Evolutionary conservation across 495 filamentous ascomycete species (phyloP).

Genomic region (Wilcoxina mikolae): DNA sequence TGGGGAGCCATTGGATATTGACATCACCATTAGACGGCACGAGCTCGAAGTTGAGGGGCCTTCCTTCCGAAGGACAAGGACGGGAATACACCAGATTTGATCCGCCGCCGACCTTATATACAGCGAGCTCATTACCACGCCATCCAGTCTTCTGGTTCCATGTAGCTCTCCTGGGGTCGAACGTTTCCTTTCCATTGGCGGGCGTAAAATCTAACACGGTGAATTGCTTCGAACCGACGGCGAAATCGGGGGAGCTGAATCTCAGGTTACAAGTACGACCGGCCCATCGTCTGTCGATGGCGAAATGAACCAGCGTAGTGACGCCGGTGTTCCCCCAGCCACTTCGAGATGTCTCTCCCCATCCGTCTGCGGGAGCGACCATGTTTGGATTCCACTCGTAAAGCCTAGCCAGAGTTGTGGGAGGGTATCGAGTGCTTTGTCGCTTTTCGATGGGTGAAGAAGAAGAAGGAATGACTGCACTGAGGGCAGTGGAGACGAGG

Average conservation of each 20-base stretch:
- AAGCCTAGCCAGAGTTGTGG: background rate
- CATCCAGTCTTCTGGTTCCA: slow-evolving; percentile 1
- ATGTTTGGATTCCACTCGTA: background rate
- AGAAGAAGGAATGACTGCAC: background rate
- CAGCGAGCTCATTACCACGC: background rate
- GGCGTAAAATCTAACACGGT: background rate
- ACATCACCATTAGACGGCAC: background rate
- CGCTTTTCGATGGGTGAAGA: background rate
- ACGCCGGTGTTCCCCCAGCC: background rate
- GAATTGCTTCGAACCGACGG: background rate
- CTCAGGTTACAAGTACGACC: slow-evolving; percentile 1
- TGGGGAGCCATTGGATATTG: background rate
- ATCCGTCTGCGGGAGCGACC: background rate
- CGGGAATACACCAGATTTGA: background rate
- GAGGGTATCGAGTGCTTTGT: background rate
- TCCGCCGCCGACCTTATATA: background rate
- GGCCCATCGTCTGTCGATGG: background rate
- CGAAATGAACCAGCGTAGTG: background rate
- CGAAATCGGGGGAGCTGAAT: background rate
- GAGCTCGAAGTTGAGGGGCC: background rate
- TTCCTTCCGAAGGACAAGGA: background rate
- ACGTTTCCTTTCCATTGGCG: background rate
- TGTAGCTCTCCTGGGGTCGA: background rate
- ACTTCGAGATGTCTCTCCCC: background rate
- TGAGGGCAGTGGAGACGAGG: background rate